phyloP scores from a whole-genome alignment of 2,329 filamentous ascomycete species.

The Colletotrichum sp. region DNA sequence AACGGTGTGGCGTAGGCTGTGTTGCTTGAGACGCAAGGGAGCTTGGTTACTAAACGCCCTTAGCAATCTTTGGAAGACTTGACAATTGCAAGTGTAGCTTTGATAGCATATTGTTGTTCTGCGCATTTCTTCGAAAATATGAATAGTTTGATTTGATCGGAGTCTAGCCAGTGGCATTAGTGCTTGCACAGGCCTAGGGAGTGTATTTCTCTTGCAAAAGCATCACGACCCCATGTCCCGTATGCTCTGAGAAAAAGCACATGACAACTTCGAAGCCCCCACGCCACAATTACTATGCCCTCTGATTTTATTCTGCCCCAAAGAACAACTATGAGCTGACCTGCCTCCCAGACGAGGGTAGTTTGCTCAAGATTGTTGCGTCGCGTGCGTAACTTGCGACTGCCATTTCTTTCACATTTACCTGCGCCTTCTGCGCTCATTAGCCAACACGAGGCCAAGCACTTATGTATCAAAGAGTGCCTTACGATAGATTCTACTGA shows the following conservation, averaged over 20 bases:
- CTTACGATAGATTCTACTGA: not conserved
- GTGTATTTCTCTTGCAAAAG: too few relatives aligned
- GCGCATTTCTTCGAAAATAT: not conserved
- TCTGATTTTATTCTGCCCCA: not conserved
- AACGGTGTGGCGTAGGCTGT: not conserved
- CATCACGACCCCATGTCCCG: not conserved
- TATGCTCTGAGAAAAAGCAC: not conserved
- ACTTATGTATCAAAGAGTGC: not conserved
- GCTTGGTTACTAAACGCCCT: not conserved
- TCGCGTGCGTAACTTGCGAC: not conserved
- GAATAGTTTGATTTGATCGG: not conserved
- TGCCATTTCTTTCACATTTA: not conserved
- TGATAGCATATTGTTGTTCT: not conserved
- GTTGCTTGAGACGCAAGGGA: not conserved
- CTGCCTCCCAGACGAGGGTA: not conserved
- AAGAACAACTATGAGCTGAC: not conserved
- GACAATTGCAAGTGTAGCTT: not conserved
- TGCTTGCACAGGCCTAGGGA: too few relatives aligned
- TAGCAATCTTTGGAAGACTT: not conserved
- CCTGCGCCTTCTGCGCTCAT: not conserved
- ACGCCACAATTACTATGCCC: rapidly evolving
- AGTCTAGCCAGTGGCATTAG: not conserved
- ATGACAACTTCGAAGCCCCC: not conserved
- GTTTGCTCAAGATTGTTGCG: not conserved
- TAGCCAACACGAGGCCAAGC: not conserved